phyloP scores from a whole-genome alignment of 75 land plant species.

The Larix kaempferi region DNA sequence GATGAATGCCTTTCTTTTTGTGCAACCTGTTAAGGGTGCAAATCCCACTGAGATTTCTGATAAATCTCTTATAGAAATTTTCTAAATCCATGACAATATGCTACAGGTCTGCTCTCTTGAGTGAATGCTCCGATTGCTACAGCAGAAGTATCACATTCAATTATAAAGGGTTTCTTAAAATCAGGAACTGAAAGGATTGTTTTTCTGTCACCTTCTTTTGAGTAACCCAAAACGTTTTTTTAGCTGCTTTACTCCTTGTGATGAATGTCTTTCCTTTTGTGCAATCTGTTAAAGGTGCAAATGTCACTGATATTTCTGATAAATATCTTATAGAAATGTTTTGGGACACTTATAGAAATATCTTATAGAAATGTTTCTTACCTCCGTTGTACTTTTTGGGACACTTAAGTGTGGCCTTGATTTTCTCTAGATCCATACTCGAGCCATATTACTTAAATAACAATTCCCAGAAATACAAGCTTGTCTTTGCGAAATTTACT shows the following conservation, averaged over 20 bases:
- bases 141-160: neutral
- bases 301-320: neutral
- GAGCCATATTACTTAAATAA: neutral
- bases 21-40: neutral
- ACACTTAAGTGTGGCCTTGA: neutral
- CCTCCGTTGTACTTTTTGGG: neutral
- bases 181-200: neutral
- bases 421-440: neutral
- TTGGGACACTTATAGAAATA: neutral
- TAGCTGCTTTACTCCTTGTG: neutral
- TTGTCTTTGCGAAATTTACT: neutral
- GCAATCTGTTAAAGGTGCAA: neutral
- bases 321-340: neutral
- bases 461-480: neutral
- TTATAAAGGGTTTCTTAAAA: neutral
- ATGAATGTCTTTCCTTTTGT: neutral
- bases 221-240: neutral
- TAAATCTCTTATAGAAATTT: neutral
- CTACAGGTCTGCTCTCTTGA: neutral
- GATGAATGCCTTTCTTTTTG: neutral
- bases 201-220: neutral
- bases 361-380: neutral
- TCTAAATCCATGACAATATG: neutral
- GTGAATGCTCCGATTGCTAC: neutral
- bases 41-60: neutral